Conservation (phyloP, 2,329 filamentous ascomycete genomes). For the Macrophomina tecta region DNA sequence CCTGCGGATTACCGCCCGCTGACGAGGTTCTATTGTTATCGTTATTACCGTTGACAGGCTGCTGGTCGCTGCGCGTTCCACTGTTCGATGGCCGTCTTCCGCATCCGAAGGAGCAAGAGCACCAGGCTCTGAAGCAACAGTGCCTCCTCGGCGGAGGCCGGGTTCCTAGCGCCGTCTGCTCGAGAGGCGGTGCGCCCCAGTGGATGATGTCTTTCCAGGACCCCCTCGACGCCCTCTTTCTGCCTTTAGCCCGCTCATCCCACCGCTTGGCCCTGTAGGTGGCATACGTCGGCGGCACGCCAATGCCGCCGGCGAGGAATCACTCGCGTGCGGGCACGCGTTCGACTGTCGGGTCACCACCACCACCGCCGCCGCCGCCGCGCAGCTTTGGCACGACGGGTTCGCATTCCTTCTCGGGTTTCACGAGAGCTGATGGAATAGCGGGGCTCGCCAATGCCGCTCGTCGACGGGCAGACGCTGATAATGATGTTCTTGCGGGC, state of each 20-base stretch:
- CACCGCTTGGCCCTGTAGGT: background rate
- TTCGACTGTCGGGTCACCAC: background rate
- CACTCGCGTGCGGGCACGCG: background rate
- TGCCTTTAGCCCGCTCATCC: background rate
- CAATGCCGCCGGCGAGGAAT: background rate
- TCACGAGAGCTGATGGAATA: background rate
- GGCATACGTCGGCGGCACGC: background rate
- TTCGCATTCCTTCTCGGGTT: background rate
- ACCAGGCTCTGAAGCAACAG: background rate
- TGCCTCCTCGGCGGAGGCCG: background rate
- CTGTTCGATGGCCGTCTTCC: no score
- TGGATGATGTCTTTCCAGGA: slow-evolving; percentile 8
- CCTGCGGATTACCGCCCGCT: no score
- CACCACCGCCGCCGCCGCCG: background rate
- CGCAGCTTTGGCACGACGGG: background rate
- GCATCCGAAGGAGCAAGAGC: background rate
- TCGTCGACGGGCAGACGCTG: background rate
- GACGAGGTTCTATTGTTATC: no score
- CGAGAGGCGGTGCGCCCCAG: slow-evolving; percentile 2
- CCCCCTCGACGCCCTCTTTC: background rate
- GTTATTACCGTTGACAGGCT: no score
- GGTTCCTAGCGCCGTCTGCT: background rate
- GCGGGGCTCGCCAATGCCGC: background rate
- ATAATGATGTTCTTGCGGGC: background rate
- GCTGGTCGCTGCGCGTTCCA: no score